These are phyloP conservation scores for Raddia distichophylla DNA, from an alignment of 176 grass and related monocot genomes.

Conservation along the genomic window DNA sequence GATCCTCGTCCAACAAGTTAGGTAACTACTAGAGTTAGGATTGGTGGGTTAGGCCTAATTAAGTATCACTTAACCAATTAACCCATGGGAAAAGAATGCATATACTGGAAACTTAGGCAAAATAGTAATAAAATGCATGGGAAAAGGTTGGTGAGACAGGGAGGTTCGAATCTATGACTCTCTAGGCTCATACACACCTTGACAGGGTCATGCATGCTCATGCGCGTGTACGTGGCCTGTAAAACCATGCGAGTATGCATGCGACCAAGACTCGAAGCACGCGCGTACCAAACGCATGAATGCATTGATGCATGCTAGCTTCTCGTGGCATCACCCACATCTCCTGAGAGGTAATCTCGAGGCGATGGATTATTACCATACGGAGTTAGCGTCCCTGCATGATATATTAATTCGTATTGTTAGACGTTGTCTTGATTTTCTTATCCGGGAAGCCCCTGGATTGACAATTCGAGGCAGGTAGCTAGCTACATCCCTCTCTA, in stretches of 20 bases:
- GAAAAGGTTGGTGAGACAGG: slow-evolving; percentile 2
- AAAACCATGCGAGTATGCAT: neutral
- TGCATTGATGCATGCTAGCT: too few species aligned
- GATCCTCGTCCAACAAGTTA: neutral
- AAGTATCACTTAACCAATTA: neutral
- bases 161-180: slow-evolving; percentile 10
- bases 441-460: too few species aligned
- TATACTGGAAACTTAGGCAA: too few species aligned
- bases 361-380: too few species aligned
- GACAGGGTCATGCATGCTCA: slow-evolving; percentile 20
- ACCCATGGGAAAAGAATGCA: too few species aligned
- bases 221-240: neutral
- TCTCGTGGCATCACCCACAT: too few species aligned
- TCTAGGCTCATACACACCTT: neutral
- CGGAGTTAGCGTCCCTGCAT: too few species aligned
- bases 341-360: too few species aligned
- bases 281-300: neutral
- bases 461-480: too few species aligned
- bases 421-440: too few species aligned
- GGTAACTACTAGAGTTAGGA: neutral
- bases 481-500: too few species aligned
- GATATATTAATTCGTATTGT: too few species aligned
- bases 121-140: neutral
- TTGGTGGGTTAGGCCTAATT: slow-evolving; percentile 1
- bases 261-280: slow-evolving; percentile 24